Percentiles rank a stretch among this genome's conserved stretches.
phyloP scores from a whole-genome alignment of 1,284 basidiomycete species.

The Ustilago trichophora region DNA sequence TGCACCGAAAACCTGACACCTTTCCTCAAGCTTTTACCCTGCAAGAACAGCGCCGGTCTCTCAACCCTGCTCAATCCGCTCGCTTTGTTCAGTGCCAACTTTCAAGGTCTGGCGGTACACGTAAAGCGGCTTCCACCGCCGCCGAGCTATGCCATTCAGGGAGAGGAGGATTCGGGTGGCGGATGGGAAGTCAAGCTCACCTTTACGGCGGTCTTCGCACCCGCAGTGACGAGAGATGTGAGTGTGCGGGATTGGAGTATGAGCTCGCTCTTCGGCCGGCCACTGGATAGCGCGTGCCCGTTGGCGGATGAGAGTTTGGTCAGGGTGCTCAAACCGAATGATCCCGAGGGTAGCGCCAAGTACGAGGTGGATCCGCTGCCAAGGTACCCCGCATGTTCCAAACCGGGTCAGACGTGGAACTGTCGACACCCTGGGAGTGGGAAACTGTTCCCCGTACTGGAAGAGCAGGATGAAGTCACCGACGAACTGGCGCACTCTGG shows the following conservation, averaged over 20 bases:
- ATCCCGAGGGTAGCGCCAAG: not conserved
- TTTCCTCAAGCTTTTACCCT: constrained; percentile 91
- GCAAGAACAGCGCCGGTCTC: constrained; percentile 85
- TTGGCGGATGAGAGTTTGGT: constrained; percentile 38
- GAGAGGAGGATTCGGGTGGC: constrained; percentile 67
- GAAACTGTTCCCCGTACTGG: constrained; percentile 18
- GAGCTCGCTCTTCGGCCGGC: constrained; percentile 37
- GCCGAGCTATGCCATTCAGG: no score
- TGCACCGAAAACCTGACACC: constrained; percentile 98
- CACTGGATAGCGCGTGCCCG: constrained; percentile 40
- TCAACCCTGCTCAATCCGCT: constrained; percentile 86
- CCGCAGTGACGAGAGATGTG: constrained; percentile 64
- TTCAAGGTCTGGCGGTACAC: constrained; percentile 85
- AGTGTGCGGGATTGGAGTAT: constrained; percentile 47
- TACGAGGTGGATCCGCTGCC: constrained; percentile 26
- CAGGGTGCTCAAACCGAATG: constrained; percentile 35
- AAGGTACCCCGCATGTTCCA: not conserved
- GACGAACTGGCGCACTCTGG: constrained; percentile 24
- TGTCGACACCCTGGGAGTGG: no score
- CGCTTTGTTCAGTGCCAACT: constrained; percentile 82
- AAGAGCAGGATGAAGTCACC: constrained; percentile 29
- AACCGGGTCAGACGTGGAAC: constrained; percentile 6
- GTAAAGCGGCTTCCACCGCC: constrained; percentile 24
- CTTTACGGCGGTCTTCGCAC: constrained; percentile 84
- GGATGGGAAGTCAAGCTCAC: constrained; percentile 75